Conservation (phyloP, 805 yeast genomes). For the Lipomyces yamadae region DNA sequence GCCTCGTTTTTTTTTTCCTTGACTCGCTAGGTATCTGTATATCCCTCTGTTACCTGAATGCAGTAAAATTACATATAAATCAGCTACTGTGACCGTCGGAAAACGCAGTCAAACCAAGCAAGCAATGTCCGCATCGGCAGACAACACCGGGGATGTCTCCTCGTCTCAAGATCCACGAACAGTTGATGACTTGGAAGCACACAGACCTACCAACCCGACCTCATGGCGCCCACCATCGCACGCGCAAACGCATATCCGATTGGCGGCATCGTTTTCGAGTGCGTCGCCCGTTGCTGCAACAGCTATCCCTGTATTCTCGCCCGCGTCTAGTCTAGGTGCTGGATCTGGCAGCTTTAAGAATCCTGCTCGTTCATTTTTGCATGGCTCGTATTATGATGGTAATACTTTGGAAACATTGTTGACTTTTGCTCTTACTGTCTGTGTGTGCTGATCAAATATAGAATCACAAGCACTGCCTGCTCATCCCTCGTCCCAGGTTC, state of each 20-base stretch:
- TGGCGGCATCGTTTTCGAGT: slow-evolving; percentile 24
- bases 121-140: background rate
- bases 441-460: slow-evolving; percentile 1
- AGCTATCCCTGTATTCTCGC: slow-evolving; percentile 14
- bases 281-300: slow-evolving; percentile 8
- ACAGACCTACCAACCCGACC: background rate
- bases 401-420: background rate
- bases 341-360: slow-evolving; percentile 15
- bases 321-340: background rate
- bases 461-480: slow-evolving; percentile 1
- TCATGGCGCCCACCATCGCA: slow-evolving; percentile 7
- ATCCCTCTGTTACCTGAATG: background rate
- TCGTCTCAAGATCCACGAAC: background rate
- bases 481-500: slow-evolving; percentile 12
- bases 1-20: background rate
- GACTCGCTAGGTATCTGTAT: background rate
- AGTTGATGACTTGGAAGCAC: background rate
- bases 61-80: background rate
- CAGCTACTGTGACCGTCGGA: background rate
- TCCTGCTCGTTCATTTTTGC: slow-evolving; percentile 6
- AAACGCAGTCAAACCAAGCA: background rate
- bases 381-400: background rate
- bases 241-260: slow-evolving; percentile 33
- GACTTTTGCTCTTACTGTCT: background rate
- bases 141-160: background rate